Percentiles rank a stretch among this genome's conserved stretches.
Conservation (phyloP, 257 asterid genomes). For the Ballota nigra region DNA sequence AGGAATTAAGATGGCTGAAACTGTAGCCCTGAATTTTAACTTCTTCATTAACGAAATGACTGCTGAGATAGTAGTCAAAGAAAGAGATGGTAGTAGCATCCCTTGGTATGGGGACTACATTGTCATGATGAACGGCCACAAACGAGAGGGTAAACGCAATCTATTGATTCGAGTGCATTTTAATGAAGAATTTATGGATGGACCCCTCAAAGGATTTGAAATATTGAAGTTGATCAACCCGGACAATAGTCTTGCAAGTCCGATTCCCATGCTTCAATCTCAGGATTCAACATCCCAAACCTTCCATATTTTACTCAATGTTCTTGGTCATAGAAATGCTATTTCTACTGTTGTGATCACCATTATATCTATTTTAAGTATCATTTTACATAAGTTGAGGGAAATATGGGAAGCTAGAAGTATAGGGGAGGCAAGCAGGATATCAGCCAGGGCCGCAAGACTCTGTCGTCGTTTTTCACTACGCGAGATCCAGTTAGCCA, state of each 20-base stretch:
- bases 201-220: slow-evolving; percentile 41
- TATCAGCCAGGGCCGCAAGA: slow-evolving; percentile 27
- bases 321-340: slow-evolving; percentile 22
- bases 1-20: slow-evolving; percentile 28
- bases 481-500: slow-evolving; percentile 34
- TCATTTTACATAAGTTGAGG: slow-evolving; percentile 26
- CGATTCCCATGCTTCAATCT: slow-evolving; percentile 10
- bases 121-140: slow-evolving; percentile 41
- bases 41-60: slow-evolving; percentile 39
- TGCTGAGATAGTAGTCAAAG: slow-evolving; percentile 26
- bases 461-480: slow-evolving; percentile 41
- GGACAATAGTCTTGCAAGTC: slow-evolving; percentile 41
- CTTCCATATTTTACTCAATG: neutral
- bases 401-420: slow-evolving; percentile 27
- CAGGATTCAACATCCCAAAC: slow-evolving; percentile 2
- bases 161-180: slow-evolving; percentile 33
- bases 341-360: slow-evolving; percentile 22
- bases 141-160: slow-evolving; percentile 25
- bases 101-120: slow-evolving; percentile 38
- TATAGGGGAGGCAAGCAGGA: slow-evolving; percentile 21
- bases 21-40: slow-evolving; percentile 27
- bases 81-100: slow-evolving; percentile 21
- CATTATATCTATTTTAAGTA: slow-evolving; percentile 23
- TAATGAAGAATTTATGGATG: slow-evolving; percentile 8
- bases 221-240: slow-evolving; percentile 50